These are phyloP conservation scores for Penicillium maclennaniae DNA, from an alignment of 495 filamentous ascomycete genomes.

Conservation along the genomic window DNA sequence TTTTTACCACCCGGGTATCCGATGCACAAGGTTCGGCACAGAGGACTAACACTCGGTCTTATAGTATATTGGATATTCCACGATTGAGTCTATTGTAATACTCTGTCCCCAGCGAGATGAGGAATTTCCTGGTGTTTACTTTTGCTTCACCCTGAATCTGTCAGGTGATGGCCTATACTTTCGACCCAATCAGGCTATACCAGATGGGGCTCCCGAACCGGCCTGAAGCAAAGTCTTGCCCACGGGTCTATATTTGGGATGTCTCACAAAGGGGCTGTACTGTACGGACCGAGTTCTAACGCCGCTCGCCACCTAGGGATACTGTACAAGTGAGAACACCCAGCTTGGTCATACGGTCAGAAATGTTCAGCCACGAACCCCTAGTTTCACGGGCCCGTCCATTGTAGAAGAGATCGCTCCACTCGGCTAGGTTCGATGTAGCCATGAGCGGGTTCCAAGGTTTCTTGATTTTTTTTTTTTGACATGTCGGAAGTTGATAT, in stretches of 20 bases:
- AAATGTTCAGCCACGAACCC: constrained; percentile 20
- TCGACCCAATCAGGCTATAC: not conserved
- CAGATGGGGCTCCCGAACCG: not conserved
- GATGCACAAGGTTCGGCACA: not conserved
- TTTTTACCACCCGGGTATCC: not conserved
- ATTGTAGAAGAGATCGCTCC: constrained; percentile 7
- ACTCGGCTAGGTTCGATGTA: not conserved
- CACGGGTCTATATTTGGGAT: constrained; percentile 21
- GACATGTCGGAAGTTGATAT: constrained; percentile 3
- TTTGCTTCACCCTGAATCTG: not conserved
- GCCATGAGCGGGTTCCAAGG: not conserved
- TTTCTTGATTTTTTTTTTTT: not conserved
- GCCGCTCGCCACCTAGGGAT: not conserved
- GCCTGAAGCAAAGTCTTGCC: not conserved
- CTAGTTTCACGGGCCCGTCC: constrained; percentile 21
- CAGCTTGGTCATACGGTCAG: not conserved
- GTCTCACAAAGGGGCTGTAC: constrained; percentile 14
- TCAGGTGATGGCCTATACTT: not conserved
- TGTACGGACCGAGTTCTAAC: not conserved
- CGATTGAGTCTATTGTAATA: too few relatives aligned
- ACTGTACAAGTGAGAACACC: not conserved
- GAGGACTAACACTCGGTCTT: not conserved
- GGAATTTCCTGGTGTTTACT: not conserved
- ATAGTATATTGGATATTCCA: too few relatives aligned
- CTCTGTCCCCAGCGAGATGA: too few relatives aligned